Evolutionary conservation across 2,329 filamentous ascomycete genomes (phyloP), one percentile per base, ranked within the genome.

Genomic region (Fusarium praegraminearum): DNA sequence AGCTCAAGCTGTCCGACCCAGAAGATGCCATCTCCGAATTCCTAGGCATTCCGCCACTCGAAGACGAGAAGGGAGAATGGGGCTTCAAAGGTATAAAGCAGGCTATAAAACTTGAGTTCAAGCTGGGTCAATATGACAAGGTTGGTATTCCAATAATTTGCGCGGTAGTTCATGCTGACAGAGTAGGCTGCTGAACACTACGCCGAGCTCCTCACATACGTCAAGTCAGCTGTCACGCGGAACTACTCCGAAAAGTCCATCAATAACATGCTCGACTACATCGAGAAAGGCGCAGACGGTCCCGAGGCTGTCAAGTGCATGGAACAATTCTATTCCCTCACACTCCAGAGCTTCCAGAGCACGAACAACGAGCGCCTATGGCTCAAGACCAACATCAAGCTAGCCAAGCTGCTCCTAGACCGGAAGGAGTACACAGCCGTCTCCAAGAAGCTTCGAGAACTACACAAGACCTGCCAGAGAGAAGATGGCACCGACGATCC

Each of bases 161-260:
- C 15, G 10, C 2, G 18, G 13, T 5, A 7, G 11, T 10, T 52
- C 35, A 20, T 32, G 26, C 70, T 76, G 12, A 74, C 73, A 76
- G 77, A 22, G 50, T 53, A 97, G 93, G 95, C 95, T 10, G 90
- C 94, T 49, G 90, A 95, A 77, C 94, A 99, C 80, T 99, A 97
- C 81, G 90, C 89, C 70, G 94, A 98, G 82, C 93, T 99, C 32
- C 89, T 99, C 70, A 98, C 94, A 47, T 99, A 98, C 76, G 94
- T 98, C 82, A 97, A 96, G 80, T 97, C 93, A 5, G 95, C 95
- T 10, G 95, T 99, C 47, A 98, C 96, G 41, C 90, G 96, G 68
- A 99, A 98, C 81, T 98, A 98, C 81, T 98, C 96, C 2, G 96
- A 99, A 81, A 98, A 98, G 80, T 98, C 95, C 15, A 97, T 99